Base-by-base conservation (phyloP, 441 rosid species). In the Metrosideros polymorpha region DNA sequence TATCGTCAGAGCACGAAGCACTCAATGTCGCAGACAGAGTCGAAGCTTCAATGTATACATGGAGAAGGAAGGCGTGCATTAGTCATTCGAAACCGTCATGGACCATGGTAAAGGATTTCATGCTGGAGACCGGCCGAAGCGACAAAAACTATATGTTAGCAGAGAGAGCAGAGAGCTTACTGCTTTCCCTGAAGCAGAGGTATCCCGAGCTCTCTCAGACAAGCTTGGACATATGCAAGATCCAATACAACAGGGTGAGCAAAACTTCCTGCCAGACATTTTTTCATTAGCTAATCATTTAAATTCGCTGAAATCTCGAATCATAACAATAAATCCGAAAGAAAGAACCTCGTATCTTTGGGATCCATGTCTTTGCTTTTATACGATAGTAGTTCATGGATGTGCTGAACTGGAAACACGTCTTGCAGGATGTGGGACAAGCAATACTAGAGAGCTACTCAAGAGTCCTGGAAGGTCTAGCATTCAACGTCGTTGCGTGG, bases 61-160 rank as follows among this genome's bases (percentile, higher is more conserved):
- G 97, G 97, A 91, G 96, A 82, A 96, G 97, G 10, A 94, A 94
- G 91, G 92, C 97, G 15, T 93, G 97, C 86, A 88, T 92, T 24
- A 63, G 85, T 88, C 89, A 92, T 84, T 93, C 94, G 27, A 94
- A 89, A 89, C 89, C 94, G 45, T 94, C 97, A 75, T 94, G 97
- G 97, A 89, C 91, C 39, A 92, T 91, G 94, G 94, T 94, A 54
- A 95, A 94, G 87, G 97, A 92, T 84, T 87, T 90, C 6, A 88
- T 92, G 88, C 89, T 90, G 9, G 96, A 94, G 56, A 91, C 88
- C 0, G 95, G 95, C 83, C 89, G 94, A 82, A 89, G 88, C 22
- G 96, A 94, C 87, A 94, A 94, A 85, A 94, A 94, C 84, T 92
- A 93, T 85, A 61, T 85, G 47, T 89, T 94, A 84, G 96, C 97